Conservation (phyloP, 768 basidiomycete genomes). For the Lactarius vividus region DNA sequence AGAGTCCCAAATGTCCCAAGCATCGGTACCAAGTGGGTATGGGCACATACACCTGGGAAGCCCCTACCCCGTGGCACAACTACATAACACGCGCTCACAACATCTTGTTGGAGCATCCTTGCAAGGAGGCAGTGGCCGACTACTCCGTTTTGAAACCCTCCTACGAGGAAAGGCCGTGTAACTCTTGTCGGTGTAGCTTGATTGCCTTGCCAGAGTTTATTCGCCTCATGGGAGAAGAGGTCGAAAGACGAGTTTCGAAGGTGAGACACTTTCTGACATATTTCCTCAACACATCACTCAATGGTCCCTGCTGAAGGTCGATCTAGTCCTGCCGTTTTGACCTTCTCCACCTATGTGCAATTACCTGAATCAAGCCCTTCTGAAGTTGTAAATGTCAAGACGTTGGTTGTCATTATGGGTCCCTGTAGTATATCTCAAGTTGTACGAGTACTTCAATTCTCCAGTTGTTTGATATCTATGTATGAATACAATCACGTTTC, state of each 20-base stretch:
- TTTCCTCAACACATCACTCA: background rate
- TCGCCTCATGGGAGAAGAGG: background rate
- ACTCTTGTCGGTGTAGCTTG: too few species aligned
- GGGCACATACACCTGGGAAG: too few species aligned
- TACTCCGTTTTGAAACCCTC: too few species aligned
- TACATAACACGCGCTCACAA: background rate
- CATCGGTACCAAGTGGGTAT: too few species aligned
- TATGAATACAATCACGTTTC: too few species aligned
- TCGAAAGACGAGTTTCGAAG: conserved; percentile 1
- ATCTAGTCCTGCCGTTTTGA: conserved; percentile 5
- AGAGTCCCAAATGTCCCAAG: too few species aligned
- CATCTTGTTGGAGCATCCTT: background rate
- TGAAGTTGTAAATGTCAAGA: background rate
- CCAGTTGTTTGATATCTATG: too few species aligned
- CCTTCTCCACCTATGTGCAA: background rate
- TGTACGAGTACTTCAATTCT: too few species aligned
- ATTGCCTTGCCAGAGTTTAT: too few species aligned
- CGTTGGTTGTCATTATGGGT: background rate
- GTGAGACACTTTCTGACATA: background rate
- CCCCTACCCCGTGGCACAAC: background rate
- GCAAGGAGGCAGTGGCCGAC: background rate
- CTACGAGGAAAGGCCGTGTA: background rate
- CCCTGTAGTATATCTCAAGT: too few species aligned
- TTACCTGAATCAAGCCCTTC: background rate
- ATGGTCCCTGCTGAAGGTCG: background rate